phyloP scores from a whole-genome alignment of 176 grass and related monocot species.

The Aechmea fasciata region DNA sequence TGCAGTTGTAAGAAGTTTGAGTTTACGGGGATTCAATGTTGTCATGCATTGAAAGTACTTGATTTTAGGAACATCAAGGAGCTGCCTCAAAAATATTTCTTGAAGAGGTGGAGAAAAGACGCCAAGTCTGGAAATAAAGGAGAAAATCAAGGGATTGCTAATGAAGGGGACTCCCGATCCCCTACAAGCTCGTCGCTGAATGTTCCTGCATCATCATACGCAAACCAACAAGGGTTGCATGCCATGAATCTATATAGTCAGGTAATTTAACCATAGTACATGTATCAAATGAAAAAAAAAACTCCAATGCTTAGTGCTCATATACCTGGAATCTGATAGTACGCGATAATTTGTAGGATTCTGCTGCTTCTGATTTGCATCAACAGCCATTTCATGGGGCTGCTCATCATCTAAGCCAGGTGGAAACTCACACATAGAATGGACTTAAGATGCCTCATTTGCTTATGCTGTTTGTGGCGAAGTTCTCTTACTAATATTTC shows the following conservation, averaged over 20 bases:
- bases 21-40: slow-evolving; percentile 70
- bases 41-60: slow-evolving; percentile 80
- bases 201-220: slow-evolving; percentile 27
- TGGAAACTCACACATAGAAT: slow-evolving; percentile 5
- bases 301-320: slow-evolving; percentile 1
- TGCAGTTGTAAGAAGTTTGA: slow-evolving; percentile 96
- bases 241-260: slow-evolving; percentile 34
- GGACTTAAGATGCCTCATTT: not conserved
- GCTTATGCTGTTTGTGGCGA: not conserved
- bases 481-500: not conserved
- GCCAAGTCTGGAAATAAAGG: slow-evolving; percentile 42
- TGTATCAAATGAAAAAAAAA: not conserved
- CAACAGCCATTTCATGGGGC: slow-evolving; percentile 39
- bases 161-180: slow-evolving; percentile 28
- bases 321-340: slow-evolving; percentile 1
- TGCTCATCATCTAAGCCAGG: slow-evolving; percentile 44
- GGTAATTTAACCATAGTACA: slow-evolving; percentile 24
- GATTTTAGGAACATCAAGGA: slow-evolving; percentile 98
- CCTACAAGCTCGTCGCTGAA: slow-evolving; percentile 32
- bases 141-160: slow-evolving; percentile 26
- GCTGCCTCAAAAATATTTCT: slow-evolving; percentile 63
- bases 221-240: slow-evolving; percentile 32
- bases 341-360: slow-evolving; percentile 34
- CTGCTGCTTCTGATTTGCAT: slow-evolving; percentile 31
- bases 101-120: slow-evolving; percentile 69